A percentile compares a stretch with the other conserved stretches of the same genome.
These are phyloP conservation scores for Penicillium turbatum DNA, from an alignment of 495 filamentous ascomycete genomes.

Conservation along the genomic window DNA sequence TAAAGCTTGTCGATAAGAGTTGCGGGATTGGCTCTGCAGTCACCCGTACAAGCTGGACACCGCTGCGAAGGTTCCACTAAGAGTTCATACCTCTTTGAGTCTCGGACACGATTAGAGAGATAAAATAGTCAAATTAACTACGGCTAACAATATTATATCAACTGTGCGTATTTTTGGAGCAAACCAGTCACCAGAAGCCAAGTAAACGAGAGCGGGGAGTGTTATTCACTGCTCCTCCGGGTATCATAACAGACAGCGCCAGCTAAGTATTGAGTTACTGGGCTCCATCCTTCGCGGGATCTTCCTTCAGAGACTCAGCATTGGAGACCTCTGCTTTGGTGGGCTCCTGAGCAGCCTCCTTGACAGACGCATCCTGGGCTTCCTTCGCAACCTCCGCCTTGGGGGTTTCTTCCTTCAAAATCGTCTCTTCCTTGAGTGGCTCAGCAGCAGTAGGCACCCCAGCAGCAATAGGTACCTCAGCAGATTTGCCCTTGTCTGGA, in stretches of 20 bases:
- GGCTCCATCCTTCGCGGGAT: constrained; percentile 18
- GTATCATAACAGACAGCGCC: constrained; percentile 25
- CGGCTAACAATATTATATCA: background rate
- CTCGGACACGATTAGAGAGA: background rate
- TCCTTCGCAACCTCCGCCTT: constrained; percentile 16
- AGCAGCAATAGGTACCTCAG: constrained; percentile 15
- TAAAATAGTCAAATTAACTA: background rate
- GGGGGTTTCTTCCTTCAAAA: constrained; percentile 14
- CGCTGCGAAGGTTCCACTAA: background rate
- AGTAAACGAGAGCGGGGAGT: constrained; percentile 19
- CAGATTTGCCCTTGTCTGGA: constrained; percentile 21
- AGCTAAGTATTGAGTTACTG: constrained; percentile 21
- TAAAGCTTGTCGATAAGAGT: constrained; percentile 18
- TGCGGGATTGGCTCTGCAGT: constrained; percentile 14
- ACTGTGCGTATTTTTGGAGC: background rate
- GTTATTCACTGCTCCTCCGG: constrained; percentile 21
- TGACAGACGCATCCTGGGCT: constrained; percentile 12
- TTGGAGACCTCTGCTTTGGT: constrained; percentile 16
- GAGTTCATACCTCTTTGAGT: no score
- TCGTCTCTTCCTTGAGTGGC: constrained; percentile 9
- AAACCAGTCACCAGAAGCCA: constrained; percentile 5
- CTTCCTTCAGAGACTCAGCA: constrained; percentile 11
- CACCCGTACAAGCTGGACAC: constrained; percentile 9
- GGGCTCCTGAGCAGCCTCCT: constrained; percentile 4
- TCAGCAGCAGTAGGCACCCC: constrained; percentile 13